Base-by-base conservation (phyloP, 2,329 filamentous ascomycete genomes). In the Elsinoe ampelina region DNA sequence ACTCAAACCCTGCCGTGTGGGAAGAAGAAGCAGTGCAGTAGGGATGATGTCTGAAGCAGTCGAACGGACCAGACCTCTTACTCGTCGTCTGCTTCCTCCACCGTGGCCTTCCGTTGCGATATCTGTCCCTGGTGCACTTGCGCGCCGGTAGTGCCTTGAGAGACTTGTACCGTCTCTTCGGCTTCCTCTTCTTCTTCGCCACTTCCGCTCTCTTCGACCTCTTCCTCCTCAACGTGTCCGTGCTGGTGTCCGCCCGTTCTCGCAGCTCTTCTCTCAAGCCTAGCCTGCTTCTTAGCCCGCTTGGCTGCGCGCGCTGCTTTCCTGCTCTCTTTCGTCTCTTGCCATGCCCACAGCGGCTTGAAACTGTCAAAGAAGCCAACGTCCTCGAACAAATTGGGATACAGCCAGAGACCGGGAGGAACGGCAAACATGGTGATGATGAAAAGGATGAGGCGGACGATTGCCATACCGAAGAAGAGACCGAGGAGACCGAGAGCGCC, bases 281-380 rank as follows among this genome's bases (percentile, higher is more conserved):
- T 65, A 3, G 64, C 64, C 15, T 65, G 63, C 63, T 70, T 69
- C 65, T 71, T 71, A 11, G 68, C 62, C 62, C 65, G 65, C 65
- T 71, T 71, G 50, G 68, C 62, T 10, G 66, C 65, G 60, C 67
- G 67, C 52, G 67, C 67, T 35, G 65, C 65, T 42, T 61, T 60
- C 42, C 54, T 59, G 54, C 55, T 58, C 12, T 62, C 59, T 39
- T 55, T 41, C 10, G 59, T 61, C 62, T 71, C 91, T 71, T 98
- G 93, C 93, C 93, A 98, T 59, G 89, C 93, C 92, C 93, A 98
- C 5, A 95, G 74, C 17, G 93, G 93, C 68, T 86, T 86, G 80
- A 98, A 98, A 67, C 88, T 95, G 70, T 98, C 93, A 72, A 98
- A 86, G 75, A 98, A 97, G 6, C 92, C 95, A 26, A 98, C 93